Conservation (phyloP, 805 yeast genomes). For the Suhomyces sp. region DNA sequence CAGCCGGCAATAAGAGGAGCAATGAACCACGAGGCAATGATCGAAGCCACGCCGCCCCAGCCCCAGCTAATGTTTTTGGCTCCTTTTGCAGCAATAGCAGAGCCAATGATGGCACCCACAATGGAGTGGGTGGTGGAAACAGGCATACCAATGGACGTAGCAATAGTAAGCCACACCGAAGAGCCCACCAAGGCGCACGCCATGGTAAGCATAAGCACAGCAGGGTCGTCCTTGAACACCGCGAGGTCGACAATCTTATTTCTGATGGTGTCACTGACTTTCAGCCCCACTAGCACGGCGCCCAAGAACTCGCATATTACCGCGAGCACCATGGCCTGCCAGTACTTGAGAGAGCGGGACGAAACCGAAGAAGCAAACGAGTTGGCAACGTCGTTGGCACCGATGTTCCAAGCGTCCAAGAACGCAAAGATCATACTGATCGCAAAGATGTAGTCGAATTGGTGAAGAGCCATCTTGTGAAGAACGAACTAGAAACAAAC, state of each 20-base stretch:
- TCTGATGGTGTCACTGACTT: conserved; percentile 72
- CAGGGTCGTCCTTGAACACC: conserved; percentile 53
- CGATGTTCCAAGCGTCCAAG: conserved; percentile 76
- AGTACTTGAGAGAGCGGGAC: conserved; percentile 62
- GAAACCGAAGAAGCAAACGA: conserved; percentile 77
- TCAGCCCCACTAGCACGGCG: conserved; percentile 68
- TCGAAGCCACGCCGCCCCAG: conserved; percentile 69
- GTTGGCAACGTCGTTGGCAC: conserved; percentile 81
- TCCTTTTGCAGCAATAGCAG: conserved; percentile 72
- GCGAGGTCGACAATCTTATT: conserved; percentile 56
- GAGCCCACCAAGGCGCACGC: conserved; percentile 73
- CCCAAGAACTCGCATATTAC: conserved; percentile 72
- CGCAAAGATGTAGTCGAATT: conserved; percentile 70
- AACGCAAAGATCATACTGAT: conserved; percentile 67
- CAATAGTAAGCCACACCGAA: conserved; percentile 64
- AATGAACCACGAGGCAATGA: conserved; percentile 77
- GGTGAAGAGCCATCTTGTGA: conserved; percentile 39
- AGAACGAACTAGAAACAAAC: too few species aligned
- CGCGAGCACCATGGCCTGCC: conserved; percentile 76
- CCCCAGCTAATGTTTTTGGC: conserved; percentile 65
- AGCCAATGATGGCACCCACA: conserved; percentile 72
- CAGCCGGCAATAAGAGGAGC: conserved; percentile 70
- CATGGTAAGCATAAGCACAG: conserved; percentile 73
- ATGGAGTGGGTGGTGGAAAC: conserved; percentile 80
- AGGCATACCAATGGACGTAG: conserved; percentile 70